phyloP scores from a whole-genome alignment of 225 moss, liverwort and hornwort genomes.

The Asterella californica region DNA sequence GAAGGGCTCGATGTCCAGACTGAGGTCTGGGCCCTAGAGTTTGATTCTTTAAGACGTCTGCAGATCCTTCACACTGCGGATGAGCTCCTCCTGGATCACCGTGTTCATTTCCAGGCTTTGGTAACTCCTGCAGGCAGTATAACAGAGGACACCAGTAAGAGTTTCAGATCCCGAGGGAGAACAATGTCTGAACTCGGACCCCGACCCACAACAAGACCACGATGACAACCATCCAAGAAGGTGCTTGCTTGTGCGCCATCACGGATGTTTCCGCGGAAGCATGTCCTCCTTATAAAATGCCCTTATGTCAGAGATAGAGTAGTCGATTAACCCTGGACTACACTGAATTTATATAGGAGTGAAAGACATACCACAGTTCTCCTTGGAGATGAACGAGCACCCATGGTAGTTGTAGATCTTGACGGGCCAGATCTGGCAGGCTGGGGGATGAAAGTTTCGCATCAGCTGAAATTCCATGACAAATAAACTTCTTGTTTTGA shows the following conservation, averaged over 20 bases:
- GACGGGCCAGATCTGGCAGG: conserved; percentile 4
- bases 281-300: background rate
- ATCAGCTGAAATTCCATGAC: background rate
- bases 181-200: too few relatives aligned
- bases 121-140: conserved; percentile 3
- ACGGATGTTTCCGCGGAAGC: too few relatives aligned
- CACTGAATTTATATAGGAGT: background rate
- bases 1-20: background rate
- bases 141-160: background rate
- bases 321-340: background rate
- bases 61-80: background rate
- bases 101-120: background rate
- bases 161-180: background rate
- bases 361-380: conserved; percentile 3
- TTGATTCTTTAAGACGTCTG: background rate
- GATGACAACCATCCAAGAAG: too few relatives aligned
- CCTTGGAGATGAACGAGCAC: conserved; percentile 1
- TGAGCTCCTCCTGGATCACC: background rate
- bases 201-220: background rate
- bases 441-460: conserved; percentile 17
- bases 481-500: conserved; percentile 5
- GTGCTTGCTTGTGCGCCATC: too few relatives aligned
- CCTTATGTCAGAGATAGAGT: background rate
- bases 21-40: background rate
- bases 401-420: conserved; percentile 7